A percentile compares a stretch with the other conserved stretches of the same genome.
Evolutionary conservation across 768 basidiomycete genomes (phyloP).

Genomic region (Boletus sensibilis): DNA sequence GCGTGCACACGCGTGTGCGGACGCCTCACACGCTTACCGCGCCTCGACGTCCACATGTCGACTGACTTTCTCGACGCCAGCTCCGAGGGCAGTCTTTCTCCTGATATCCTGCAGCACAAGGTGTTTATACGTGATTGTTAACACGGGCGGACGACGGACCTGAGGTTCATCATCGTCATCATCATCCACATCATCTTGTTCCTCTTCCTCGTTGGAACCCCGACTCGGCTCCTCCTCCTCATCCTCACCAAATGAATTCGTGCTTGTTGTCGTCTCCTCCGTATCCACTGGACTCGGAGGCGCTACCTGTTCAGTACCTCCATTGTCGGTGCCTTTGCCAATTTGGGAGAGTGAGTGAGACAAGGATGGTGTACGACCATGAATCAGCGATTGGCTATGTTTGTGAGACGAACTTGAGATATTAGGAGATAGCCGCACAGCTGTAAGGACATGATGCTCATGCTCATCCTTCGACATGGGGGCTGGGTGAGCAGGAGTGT

Average conservation of each 20-base stretch:
- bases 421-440: slow-evolving; percentile 26
- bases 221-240: slow-evolving; percentile 8
- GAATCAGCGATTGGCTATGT: neutral
- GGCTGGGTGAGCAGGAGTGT: neutral
- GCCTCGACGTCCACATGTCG: slow-evolving; percentile 28
- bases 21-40: slow-evolving; percentile 10
- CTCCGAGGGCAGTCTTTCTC: slow-evolving; percentile 35
- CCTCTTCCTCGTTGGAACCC: slow-evolving; percentile 13
- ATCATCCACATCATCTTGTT: slow-evolving; percentile 18
- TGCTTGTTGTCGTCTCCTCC: slow-evolving; percentile 5
- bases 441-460: slow-evolving; percentile 23
- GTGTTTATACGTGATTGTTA: slow-evolving; percentile 1
- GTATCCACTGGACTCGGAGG: slow-evolving; percentile 12
- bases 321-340: slow-evolving; percentile 1
- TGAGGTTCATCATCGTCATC: slow-evolving; percentile 18
- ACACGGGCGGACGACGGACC: slow-evolving; percentile 11
- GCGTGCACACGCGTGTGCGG: neutral
- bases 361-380: neutral
- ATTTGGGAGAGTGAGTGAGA: slow-evolving; percentile 10
- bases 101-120: slow-evolving; percentile 18
- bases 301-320: neutral
- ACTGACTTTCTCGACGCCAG: slow-evolving; percentile 38
- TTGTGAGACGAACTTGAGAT: slow-evolving; percentile 7
- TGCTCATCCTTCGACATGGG: slow-evolving; percentile 15
- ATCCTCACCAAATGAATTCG: slow-evolving; percentile 13